Evolutionary conservation across 306 rosid species (phyloP).

Genomic region (Citrullus colocynthis): DNA sequence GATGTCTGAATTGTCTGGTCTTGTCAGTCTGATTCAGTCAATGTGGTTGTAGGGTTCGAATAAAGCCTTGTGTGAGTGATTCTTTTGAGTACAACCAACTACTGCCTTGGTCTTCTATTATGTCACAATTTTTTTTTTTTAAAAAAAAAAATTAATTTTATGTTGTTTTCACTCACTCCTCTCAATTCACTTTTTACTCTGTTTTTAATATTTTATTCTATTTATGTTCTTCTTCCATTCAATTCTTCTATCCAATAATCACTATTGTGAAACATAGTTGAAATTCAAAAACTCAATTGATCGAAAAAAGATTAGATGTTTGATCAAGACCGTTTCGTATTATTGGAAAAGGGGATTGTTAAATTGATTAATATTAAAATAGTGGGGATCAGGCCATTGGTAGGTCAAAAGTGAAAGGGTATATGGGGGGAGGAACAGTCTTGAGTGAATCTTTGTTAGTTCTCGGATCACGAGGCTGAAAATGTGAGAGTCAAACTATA

Average conservation of each 20-base stretch:
- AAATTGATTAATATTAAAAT: not conserved
- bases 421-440: slow-evolving; percentile 63
- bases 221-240: not conserved
- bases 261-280: no score
- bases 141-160: not conserved
- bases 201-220: not conserved
- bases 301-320: no score
- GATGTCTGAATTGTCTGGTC: slow-evolving; percentile 20
- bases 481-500: not conserved
- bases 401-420: slow-evolving; percentile 67
- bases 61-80: not conserved
- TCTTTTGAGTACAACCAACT: not conserved
- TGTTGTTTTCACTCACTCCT: not conserved
- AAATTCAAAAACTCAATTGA: no score
- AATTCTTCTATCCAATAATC: not conserved
- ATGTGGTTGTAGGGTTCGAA: slow-evolving; percentile 21
- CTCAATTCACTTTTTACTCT: not conserved
- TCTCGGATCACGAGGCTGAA: slow-evolving; percentile 94
- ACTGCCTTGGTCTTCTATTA: not conserved
- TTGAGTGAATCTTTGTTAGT: slow-evolving; percentile 48
- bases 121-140: not conserved
- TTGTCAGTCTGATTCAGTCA: slow-evolving; percentile 17
- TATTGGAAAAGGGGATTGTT: not conserved
- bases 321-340: no score
- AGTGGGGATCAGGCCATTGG: slow-evolving; percentile 14